A percentile compares a stretch with the other conserved stretches of the same genome.
Conservation (phyloP, 2,329 filamentous ascomycete species). For the Dothideomycetes sp. region DNA sequence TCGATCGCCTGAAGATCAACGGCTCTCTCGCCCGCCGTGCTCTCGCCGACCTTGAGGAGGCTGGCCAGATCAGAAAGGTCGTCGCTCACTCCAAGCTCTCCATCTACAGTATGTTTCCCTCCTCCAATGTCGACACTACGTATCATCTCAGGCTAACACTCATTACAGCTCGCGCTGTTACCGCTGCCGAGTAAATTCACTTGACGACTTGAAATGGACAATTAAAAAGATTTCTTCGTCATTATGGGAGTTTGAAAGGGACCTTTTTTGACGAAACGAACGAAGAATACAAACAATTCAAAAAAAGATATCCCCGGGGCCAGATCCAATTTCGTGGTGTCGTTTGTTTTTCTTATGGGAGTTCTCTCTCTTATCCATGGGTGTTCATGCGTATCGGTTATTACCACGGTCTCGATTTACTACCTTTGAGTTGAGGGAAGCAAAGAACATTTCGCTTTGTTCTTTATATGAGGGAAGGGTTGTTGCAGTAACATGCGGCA, state of each 20-base stretch:
- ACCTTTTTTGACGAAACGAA: conserved; percentile 11
- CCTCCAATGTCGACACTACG: neutral
- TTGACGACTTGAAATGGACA: conserved; percentile 8
- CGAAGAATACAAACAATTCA: conserved; percentile 6
- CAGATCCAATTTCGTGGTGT: conserved; percentile 1
- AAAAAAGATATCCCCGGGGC: conserved; percentile 8
- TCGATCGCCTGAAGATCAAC: conserved; percentile 99
- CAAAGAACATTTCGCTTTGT: neutral
- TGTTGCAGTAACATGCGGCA: conserved; percentile 2
- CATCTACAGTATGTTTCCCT: conserved; percentile 75
- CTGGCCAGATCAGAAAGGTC: conserved; percentile 96
- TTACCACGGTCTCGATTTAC: conserved; percentile 10
- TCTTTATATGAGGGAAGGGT: neutral
- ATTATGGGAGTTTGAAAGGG: conserved; percentile 5
- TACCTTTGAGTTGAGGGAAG: conserved; percentile 8
- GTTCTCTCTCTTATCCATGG: no score
- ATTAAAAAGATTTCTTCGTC: no score
- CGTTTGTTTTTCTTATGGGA: conserved; percentile 9
- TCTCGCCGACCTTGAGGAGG: conserved; percentile 89
- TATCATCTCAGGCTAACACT: conserved; percentile 2
- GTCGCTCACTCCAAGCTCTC: conserved; percentile 93
- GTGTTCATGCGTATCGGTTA: no score
- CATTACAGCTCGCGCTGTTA: conserved; percentile 19
- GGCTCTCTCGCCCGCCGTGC: conserved; percentile 88
- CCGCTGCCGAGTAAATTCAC: conserved; percentile 19